Percentiles rank a stretch among this genome's conserved stretches.
phyloP scores from a whole-genome alignment of 495 filamentous ascomycete species.

The Aspergillus leporis region DNA sequence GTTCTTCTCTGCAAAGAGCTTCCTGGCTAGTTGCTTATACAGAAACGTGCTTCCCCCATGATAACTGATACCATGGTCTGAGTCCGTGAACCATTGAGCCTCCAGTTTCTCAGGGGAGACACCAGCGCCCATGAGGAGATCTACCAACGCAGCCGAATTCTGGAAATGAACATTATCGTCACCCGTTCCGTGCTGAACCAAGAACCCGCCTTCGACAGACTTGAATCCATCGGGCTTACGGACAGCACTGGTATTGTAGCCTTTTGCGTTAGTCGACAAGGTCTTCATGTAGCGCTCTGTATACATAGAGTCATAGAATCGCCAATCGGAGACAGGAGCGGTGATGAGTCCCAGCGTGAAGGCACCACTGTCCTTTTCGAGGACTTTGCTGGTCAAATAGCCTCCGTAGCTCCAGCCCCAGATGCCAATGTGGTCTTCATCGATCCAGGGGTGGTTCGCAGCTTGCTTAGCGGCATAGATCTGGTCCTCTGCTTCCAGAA shows the following conservation, averaged over 20 bases:
- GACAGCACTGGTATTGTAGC: slow-evolving; percentile 19
- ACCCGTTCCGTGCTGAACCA: slow-evolving; percentile 22
- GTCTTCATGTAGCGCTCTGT: slow-evolving; percentile 27
- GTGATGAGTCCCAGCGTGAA: slow-evolving; percentile 22
- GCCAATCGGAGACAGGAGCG: slow-evolving; percentile 23
- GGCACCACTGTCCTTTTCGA: slow-evolving; percentile 17
- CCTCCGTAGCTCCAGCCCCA: slow-evolving; percentile 26
- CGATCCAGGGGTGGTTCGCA: slow-evolving; percentile 14
- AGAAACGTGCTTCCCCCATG: slow-evolving; percentile 17
- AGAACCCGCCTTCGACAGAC: slow-evolving; percentile 17
- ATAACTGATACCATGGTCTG: slow-evolving; percentile 21
- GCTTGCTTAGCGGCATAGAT: slow-evolving; percentile 20
- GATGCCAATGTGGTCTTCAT: slow-evolving; percentile 21
- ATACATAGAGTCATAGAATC: slow-evolving; percentile 26
- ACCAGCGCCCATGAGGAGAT: slow-evolving; percentile 16
- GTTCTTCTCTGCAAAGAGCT: slow-evolving; percentile 19
- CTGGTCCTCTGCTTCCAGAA: slow-evolving; percentile 21
- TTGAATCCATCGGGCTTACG: slow-evolving; percentile 19
- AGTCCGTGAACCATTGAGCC: slow-evolving; percentile 25
- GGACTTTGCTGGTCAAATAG: slow-evolving; percentile 22
- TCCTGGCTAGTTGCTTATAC: slow-evolving; percentile 18
- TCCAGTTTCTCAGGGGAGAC: slow-evolving; percentile 20
- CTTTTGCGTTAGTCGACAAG: slow-evolving; percentile 13
- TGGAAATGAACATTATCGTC: slow-evolving; percentile 28
- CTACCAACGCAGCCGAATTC: slow-evolving; percentile 21